Evolutionary conservation across 306 rosid species (phyloP).

Genomic region (Malus sylvestris): DNA sequence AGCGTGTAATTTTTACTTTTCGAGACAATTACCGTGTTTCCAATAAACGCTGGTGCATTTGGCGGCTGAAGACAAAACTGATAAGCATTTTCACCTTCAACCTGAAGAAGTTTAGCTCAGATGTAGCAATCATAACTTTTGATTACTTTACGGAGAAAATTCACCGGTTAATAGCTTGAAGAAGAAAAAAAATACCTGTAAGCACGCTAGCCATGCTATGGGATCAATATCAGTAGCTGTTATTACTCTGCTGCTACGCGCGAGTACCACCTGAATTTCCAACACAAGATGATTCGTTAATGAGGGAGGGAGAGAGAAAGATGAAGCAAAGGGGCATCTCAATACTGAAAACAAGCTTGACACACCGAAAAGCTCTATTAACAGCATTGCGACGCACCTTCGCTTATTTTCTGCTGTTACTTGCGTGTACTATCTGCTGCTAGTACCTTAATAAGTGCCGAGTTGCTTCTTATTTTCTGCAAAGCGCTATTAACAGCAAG

Average conservation of each 20-base stretch:
- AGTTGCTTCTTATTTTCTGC: constrained; percentile 55
- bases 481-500: constrained; percentile 65
- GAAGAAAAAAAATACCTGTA: constrained; percentile 45
- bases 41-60: constrained; percentile 78
- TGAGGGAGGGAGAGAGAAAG: background rate
- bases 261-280: constrained; percentile 78
- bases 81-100: constrained; percentile 68
- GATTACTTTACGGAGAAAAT: background rate
- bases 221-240: constrained; percentile 68
- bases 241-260: constrained; percentile 80
- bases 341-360: constrained; percentile 1
- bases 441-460: constrained; percentile 55
- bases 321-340: background rate
- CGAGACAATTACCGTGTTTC: constrained; percentile 63
- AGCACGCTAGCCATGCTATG: constrained; percentile 64
- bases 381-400: background rate
- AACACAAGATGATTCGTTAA: constrained; percentile 1
- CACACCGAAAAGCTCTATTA: background rate
- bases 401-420: background rate
- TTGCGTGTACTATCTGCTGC: background rate
- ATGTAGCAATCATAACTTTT: constrained; percentile 5
- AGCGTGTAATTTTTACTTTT: background rate
- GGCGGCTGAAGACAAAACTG: constrained; percentile 92
- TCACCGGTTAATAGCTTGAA: background rate
- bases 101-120: constrained; percentile 38